These are phyloP conservation scores for Arthroderma sp. DNA, from an alignment of 2,329 filamentous ascomycete genomes.

Conservation along the genomic window DNA sequence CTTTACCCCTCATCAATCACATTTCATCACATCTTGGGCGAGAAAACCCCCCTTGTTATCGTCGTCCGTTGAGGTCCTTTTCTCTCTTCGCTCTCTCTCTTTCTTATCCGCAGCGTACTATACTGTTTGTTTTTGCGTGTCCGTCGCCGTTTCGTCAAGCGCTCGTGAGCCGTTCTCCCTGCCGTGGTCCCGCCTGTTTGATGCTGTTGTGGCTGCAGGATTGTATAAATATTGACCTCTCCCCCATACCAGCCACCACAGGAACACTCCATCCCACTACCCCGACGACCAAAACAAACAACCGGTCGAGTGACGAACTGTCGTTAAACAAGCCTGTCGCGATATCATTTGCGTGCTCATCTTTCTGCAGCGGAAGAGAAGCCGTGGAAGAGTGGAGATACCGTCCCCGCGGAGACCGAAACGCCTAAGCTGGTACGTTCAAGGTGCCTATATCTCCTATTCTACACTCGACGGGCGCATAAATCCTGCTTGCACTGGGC, in stretches of 20 bases:
- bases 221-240: neutral
- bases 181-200: no score
- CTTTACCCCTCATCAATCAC: constrained; percentile 1
- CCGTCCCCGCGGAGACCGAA: neutral
- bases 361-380: neutral
- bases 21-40: constrained; percentile 5
- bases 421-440: neutral
- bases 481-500: neutral
- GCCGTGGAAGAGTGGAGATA: neutral
- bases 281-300: no score
- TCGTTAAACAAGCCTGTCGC: no score
- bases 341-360: no score
- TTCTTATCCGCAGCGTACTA: no score
- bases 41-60: neutral
- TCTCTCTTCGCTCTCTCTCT: no score
- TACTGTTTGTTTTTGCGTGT: no score
- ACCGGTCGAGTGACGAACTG: no score
- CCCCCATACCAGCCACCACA: neutral
- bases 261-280: neutral
- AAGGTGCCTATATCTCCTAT: neutral
- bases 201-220: neutral
- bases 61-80: neutral
- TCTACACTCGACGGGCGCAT: neutral
- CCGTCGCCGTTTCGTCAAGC: no score
- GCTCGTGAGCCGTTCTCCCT: no score